Base-by-base conservation (phyloP, 352 stramenopile species). In the Phytophthora pluvialis region DNA sequence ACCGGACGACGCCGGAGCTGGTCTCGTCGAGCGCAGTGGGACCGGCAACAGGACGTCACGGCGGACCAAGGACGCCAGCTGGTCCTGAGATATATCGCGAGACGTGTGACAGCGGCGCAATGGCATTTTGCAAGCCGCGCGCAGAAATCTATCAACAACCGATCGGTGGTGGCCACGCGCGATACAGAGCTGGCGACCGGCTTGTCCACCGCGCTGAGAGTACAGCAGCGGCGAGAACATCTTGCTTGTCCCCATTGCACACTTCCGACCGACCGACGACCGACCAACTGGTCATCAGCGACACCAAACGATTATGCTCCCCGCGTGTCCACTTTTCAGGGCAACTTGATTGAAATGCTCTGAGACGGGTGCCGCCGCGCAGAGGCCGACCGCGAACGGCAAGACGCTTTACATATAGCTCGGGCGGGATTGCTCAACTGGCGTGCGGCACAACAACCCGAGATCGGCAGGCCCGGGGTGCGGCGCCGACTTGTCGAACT, bases 291-390 rank as follows among this genome's bases (percentile, higher is more conserved):
- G 21, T 21, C 21, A 21, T 21, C 21, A 21, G 21, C 21, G 21
- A 21, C 21, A 21, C 21, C 21, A 21, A 21, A 18, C 45, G 60
- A 53, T 65, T 65, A 70, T 57, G 26, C 58, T 21, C 38, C 28
- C 33, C n/a, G 45, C 66, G 49, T 75, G 67, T 75, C 67, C 67
- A 75, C 55, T 67, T 75, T 67, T 49, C 16, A 44, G 48, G 31
- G 13, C 49, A 35, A 50, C 42, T 61, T 70, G 63, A 70, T 70
- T 61, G 62, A 49, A 61, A 38, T 15, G 36, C 45, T 68, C 15
- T 72, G 64, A 66, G 63, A 46, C 56, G 54, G 48, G 39, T 36
- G 35, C 35, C 2, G 11, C 32, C 10, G 25, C 13, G 26, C 46
- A 59, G 62, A 58, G 46, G 39, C 32, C 15, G 26, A 61, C 45